Evolutionary conservation across 192 early-diverging fungal genomes (phyloP), one percentile per base, ranked within the genome.

Genomic region (Spizellomyces sp.): DNA sequence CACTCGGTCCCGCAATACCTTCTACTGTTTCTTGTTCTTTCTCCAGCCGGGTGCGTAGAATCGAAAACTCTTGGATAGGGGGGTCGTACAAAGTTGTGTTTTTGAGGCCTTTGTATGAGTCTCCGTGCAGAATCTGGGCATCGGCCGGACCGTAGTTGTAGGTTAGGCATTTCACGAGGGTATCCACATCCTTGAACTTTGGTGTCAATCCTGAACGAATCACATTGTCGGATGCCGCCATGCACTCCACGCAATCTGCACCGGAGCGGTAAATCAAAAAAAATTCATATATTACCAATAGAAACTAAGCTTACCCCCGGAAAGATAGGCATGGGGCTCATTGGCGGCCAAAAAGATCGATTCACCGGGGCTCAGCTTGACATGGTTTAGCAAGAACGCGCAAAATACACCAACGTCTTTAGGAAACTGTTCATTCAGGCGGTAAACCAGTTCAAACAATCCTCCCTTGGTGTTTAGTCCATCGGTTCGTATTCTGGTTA

Each of bases 161-260:
- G 6, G 97, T 96, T 48, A 98, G 88, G 93, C 97, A 98, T 43
- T 87, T 71, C 1, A 95, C 89, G 14, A 99, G 83, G 5, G 95
- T 93, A 6, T 86, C 76, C 14, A 99, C 95, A 75, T 99, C 93
- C 81, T 94, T 95, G 78, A 96, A 93, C 80, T 99, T 99, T 12
- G 97, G 97, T 6, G 97, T 99, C 65, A 99, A 80, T 10, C 97
- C 97, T 2, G 96, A 92, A 42, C 97, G 91, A 6, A 99, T 91
- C 4, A 99, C 97, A 73, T 99, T 99, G 75, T 99, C 97, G 57
- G 88, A 90, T 8, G 95, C 90, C 8, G 97, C 97, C 97, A 99
- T 99, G 77, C 96, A 98, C 78, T 99, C 97, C 52, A 99, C 83
- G 78, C 92, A 96, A 79, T 99, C 97, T 92, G 55, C 2, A 41